Conservation (phyloP, 1,139 yeast species). For the Diutina sp. region DNA sequence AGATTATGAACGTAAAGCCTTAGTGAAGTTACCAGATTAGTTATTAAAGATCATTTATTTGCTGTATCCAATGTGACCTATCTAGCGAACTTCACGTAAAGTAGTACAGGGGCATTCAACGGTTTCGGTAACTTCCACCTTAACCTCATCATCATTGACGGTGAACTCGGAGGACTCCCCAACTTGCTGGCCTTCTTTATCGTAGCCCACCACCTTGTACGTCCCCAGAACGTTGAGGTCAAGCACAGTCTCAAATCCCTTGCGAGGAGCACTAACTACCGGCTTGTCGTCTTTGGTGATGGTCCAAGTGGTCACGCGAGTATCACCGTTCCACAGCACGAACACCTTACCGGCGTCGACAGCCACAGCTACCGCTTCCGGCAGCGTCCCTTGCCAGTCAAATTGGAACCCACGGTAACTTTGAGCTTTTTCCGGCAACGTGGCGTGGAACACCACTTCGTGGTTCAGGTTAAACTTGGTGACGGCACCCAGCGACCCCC, state of each 20-base stretch:
- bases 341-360: slow-evolving; percentile 11
- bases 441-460: slow-evolving; percentile 19
- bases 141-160: background rate
- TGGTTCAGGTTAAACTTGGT: slow-evolving; percentile 19
- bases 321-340: slow-evolving; percentile 29
- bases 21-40: no score
- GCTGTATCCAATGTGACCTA: no score
- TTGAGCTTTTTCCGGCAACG: slow-evolving; percentile 13
- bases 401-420: slow-evolving; percentile 25
- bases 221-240: background rate
- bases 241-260: background rate
- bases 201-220: background rate
- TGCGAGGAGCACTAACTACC: background rate
- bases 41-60: no score
- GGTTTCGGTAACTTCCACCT: no score
- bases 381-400: slow-evolving; percentile 22
- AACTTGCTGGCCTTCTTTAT: background rate
- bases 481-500: slow-evolving; percentile 28
- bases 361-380: slow-evolving; percentile 18
- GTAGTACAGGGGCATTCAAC: no score
- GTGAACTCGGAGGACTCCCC: background rate
- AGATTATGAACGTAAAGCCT: no score
- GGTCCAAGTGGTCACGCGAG: slow-evolving; percentile 17
- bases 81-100: no score
- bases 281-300: slow-evolving; percentile 6